Evolutionary conservation across 2,329 filamentous ascomycete species (phyloP), one percentile per base, ranked within the genome.

Genomic region (Fusarium keratoplasticum): DNA sequence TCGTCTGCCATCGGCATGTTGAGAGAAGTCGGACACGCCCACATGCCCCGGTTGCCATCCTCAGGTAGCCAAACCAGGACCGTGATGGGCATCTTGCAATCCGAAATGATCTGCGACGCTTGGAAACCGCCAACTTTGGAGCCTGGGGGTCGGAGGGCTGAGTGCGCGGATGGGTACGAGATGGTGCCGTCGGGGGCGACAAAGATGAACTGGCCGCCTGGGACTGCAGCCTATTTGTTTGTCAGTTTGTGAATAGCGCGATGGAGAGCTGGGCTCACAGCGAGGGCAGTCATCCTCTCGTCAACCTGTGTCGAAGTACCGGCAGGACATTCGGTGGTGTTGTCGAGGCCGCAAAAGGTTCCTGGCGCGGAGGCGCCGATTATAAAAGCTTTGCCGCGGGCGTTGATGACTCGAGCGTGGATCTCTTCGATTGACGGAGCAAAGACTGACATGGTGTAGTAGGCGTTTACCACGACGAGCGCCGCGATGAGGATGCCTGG

Each of bases 121-220:
- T 68, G 78, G 82, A 91, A 91, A 29, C 87, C 86, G 2, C 86
- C 86, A 18, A 82, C 62, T 40, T 86, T 80, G 9, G 89, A 86
- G 11, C 89, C 90, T 0, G 80, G 70, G 0, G 90, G 89, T 6
- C 87, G 86, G 65, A 77, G 82, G 3, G 80, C 81, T 0, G 89
- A 90, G 82, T 92, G 89, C 0, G 90, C 85, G 22, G 77, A 71
- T 1, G 89, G 89, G 82, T 89, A 93, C 64, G 84, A 83, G 66
- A 93, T 80, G 11, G 85, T 82, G 7, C 91, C 91, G 29, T 84
- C 80, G 5, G 86, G 83, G 4, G 82, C 83, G 66, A 93, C 84
- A 80, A 89, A 93, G 75, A 92, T 85, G 66, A 85, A 81, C 76
- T 93, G 91, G 29, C 91, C 91, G 31, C 91, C 91, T 6, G 91